Percentiles rank a stretch among this genome's conserved stretches.
These are phyloP conservation scores for Curvularia eragrostidis DNA, from an alignment of 2,329 filamentous ascomycete species.

Conservation along the genomic window DNA sequence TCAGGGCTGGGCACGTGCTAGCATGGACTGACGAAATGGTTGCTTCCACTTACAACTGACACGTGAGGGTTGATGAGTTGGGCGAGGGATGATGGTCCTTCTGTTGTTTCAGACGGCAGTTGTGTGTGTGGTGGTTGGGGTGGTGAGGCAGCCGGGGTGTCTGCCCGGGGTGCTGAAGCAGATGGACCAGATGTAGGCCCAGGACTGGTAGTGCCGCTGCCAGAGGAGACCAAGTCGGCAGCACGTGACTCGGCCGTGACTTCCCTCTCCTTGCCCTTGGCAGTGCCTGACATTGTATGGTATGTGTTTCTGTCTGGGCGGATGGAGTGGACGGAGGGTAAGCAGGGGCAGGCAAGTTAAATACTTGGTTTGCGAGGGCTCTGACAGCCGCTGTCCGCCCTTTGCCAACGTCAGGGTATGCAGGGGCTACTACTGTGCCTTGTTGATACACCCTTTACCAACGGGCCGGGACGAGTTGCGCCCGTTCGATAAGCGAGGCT, in stretches of 20 bases:
- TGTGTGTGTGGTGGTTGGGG: not conserved
- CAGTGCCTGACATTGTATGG: conserved; percentile 1
- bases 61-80: conserved; percentile 22
- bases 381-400: not conserved
- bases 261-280: conserved; percentile 11
- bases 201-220: too few relatives aligned
- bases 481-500: conserved; percentile 10
- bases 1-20: not conserved
- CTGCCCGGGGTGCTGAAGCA: not conserved
- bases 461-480: conserved; percentile 7
- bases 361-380: not conserved
- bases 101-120: conserved; percentile 6
- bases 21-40: not conserved
- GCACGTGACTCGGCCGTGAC: not conserved
- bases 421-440: conserved; percentile 11
- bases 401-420: conserved; percentile 2
- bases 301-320: not conserved
- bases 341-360: not conserved
- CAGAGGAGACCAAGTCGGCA: not conserved
- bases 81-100: conserved; percentile 14
- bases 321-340: not conserved
- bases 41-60: conserved; percentile 13
- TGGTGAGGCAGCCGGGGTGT: not conserved
- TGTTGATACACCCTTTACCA: conserved; percentile 4
- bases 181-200: not conserved